Evolutionary conservation across 1,284 basidiomycete genomes (phyloP).

Genomic region (Phenoliferia sp.): DNA sequence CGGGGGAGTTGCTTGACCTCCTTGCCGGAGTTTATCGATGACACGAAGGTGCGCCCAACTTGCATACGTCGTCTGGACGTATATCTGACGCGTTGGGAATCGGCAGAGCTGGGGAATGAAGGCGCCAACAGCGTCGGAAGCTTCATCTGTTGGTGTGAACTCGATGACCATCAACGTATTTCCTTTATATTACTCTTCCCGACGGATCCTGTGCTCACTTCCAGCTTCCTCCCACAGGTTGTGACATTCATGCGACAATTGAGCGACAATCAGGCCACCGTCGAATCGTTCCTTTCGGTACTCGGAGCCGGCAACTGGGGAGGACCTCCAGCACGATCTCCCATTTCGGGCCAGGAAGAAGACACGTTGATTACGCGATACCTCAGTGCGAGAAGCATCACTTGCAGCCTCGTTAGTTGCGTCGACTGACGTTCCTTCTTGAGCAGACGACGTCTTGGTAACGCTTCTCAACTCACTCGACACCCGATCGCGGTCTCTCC

Average conservation of each 20-base stretch:
- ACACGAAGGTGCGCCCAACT: constrained; percentile 28
- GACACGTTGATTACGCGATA: constrained; percentile 19
- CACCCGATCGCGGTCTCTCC: constrained; percentile 22
- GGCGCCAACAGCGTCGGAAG: constrained; percentile 25
- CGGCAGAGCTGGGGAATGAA: constrained; percentile 31
- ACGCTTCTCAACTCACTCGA: constrained; percentile 33
- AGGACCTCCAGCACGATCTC: constrained; percentile 12
- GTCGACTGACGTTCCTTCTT: neutral
- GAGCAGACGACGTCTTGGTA: constrained; percentile 33
- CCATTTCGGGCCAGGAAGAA: constrained; percentile 7
- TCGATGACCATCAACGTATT: constrained; percentile 32
- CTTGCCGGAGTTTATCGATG: constrained; percentile 38
- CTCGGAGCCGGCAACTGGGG: constrained; percentile 41
- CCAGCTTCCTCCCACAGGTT: constrained; percentile 19
- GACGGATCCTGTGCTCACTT: neutral
- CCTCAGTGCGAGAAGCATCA: constrained; percentile 22
- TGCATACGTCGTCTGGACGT: neutral
- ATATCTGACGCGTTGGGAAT: too few relatives aligned
- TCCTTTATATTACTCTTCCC: neutral
- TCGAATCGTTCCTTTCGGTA: constrained; percentile 34
- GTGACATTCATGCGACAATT: constrained; percentile 38
- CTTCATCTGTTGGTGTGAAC: constrained; percentile 26
- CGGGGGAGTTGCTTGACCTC: constrained; percentile 37
- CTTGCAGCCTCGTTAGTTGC: neutral
- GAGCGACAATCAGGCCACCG: constrained; percentile 35